Percentiles rank a stretch among this genome's conserved stretches.
Evolutionary conservation across 2,329 filamentous ascomycete genomes (phyloP).

Genomic region (Coniochaeta hoffmannii): DNA sequence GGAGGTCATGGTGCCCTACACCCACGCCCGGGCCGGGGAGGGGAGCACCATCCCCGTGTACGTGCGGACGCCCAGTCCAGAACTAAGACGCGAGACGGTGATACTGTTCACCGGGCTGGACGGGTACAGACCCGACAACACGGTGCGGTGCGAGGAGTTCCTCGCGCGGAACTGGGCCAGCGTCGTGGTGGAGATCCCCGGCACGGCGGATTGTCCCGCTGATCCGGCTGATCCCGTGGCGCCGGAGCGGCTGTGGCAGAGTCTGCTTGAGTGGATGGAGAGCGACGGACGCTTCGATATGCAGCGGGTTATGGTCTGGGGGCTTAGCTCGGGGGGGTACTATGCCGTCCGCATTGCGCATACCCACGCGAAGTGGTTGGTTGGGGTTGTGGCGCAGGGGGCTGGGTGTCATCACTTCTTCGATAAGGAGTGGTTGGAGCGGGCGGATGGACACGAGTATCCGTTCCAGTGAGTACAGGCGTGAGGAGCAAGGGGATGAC

Average conservation of each 20-base stretch:
- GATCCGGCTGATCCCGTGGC: conserved; percentile 51
- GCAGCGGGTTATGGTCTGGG: conserved; percentile 53
- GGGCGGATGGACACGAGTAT: conserved; percentile 59
- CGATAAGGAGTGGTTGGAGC: conserved; percentile 49
- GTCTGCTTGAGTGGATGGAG: conserved; percentile 53
- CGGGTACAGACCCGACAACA: conserved; percentile 57
- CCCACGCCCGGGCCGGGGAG: conserved; percentile 33
- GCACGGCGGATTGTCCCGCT: conserved; percentile 60
- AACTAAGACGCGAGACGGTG: conserved; percentile 32
- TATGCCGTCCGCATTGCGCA: conserved; percentile 62
- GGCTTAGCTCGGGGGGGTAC: conserved; percentile 58
- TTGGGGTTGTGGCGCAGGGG: conserved; percentile 54
- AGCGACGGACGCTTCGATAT: conserved; percentile 45
- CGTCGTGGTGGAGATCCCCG: conserved; percentile 58
- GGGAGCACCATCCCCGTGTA: conserved; percentile 50
- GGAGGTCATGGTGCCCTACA: conserved; percentile 57
- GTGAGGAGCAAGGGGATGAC: background rate
- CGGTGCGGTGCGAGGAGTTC: conserved; percentile 53
- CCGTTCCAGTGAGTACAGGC: conserved; percentile 42
- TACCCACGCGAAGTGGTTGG: conserved; percentile 49
- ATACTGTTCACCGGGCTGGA: conserved; percentile 55
- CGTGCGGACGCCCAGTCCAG: conserved; percentile 47
- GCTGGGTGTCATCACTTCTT: conserved; percentile 58
- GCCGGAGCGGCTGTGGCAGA: conserved; percentile 55
- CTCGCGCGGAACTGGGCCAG: conserved; percentile 54